Conservation (phyloP, 331 rosid species). For the Saraca asoca region DNA sequence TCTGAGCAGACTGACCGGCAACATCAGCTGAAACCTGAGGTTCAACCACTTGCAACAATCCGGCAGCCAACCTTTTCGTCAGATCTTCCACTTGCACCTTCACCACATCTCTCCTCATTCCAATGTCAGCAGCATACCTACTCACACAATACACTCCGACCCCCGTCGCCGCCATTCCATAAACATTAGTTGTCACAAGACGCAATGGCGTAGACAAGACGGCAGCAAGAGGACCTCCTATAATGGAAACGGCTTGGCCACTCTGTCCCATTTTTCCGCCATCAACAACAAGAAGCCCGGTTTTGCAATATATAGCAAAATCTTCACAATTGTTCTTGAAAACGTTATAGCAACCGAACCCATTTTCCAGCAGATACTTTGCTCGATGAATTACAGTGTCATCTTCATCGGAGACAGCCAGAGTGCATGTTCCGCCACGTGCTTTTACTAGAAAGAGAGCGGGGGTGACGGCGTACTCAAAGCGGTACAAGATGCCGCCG, state of each 20-base stretch:
- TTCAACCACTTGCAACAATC: slow-evolving; percentile 63
- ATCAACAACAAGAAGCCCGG: slow-evolving; percentile 73
- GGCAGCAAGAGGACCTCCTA: slow-evolving; percentile 88
- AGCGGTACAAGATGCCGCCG: slow-evolving; percentile 84
- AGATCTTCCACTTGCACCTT: slow-evolving; percentile 77
- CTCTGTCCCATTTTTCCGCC: slow-evolving; percentile 72
- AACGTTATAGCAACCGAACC: slow-evolving; percentile 80
- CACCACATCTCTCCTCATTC: slow-evolving; percentile 73
- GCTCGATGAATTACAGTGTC: slow-evolving; percentile 78
- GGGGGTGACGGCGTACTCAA: slow-evolving; percentile 70
- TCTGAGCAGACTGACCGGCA: slow-evolving; percentile 36
- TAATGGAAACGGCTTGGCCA: slow-evolving; percentile 81
- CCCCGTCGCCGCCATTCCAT: slow-evolving; percentile 78
- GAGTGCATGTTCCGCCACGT: slow-evolving; percentile 94
- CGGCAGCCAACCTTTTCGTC: slow-evolving; percentile 55
- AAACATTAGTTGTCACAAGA: slow-evolving; percentile 68
- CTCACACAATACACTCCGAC: slow-evolving; percentile 80
- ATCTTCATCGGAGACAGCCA: slow-evolving; percentile 64
- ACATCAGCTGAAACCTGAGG: slow-evolving; percentile 43
- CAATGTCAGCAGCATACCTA: slow-evolving; percentile 81
- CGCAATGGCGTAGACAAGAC: slow-evolving; percentile 72
- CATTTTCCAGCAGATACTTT: slow-evolving; percentile 65
- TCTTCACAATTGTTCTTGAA: slow-evolving; percentile 96
- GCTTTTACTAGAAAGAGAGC: slow-evolving; percentile 85
- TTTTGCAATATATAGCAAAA: slow-evolving; percentile 93